Conservation (phyloP, 1,284 basidiomycete species). For the Neolentinus lepideus region DNA sequence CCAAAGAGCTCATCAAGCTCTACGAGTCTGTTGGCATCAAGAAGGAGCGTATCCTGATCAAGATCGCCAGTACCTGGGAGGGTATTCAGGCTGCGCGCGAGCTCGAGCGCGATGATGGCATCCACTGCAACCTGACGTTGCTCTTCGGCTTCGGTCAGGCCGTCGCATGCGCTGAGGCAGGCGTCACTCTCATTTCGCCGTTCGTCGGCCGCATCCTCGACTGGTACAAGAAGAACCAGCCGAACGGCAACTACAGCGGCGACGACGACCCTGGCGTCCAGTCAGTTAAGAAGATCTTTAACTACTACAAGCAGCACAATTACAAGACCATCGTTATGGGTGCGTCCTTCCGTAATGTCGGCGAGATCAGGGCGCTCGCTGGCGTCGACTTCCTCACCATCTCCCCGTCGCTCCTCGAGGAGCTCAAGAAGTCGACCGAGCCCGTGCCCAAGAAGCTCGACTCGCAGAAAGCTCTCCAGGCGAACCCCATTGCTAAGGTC, state of each 20-base stretch:
- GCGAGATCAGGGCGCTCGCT: conserved; percentile 93
- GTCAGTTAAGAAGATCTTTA: conserved; percentile 95
- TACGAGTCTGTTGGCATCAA: conserved; percentile 89
- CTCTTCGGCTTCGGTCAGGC: conserved; percentile 98
- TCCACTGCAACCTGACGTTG: conserved; percentile 99
- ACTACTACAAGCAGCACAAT: conserved; percentile 98
- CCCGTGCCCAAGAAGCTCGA: conserved; percentile 85
- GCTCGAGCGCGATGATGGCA: conserved; percentile 87
- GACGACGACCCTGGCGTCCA: conserved; percentile 95
- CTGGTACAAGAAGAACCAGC: conserved; percentile 88
- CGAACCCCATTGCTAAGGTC: conserved; percentile 72
- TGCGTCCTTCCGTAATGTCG: conserved; percentile 96
- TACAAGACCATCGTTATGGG: conserved; percentile 99
- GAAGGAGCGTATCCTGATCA: conserved; percentile 95
- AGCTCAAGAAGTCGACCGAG: conserved; percentile 80
- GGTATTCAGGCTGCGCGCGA: conserved; percentile 98
- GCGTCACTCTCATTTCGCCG: conserved; percentile 97
- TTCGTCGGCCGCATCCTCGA: conserved; percentile 98
- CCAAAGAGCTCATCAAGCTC: conserved; percentile 88
- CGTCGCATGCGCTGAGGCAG: conserved; percentile 97
- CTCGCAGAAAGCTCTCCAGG: conserved; percentile 37
- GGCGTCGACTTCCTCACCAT: conserved; percentile 98
- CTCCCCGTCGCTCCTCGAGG: conserved; percentile 84
- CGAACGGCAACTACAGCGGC: conserved; percentile 80
- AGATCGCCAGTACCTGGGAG: conserved; percentile 99